A percentile compares a stretch with the other conserved stretches of the same genome.
These are phyloP conservation scores for Polyrhizophydium stewartii DNA, from an alignment of 371 early-diverging fungal species.

Conservation along the genomic window DNA sequence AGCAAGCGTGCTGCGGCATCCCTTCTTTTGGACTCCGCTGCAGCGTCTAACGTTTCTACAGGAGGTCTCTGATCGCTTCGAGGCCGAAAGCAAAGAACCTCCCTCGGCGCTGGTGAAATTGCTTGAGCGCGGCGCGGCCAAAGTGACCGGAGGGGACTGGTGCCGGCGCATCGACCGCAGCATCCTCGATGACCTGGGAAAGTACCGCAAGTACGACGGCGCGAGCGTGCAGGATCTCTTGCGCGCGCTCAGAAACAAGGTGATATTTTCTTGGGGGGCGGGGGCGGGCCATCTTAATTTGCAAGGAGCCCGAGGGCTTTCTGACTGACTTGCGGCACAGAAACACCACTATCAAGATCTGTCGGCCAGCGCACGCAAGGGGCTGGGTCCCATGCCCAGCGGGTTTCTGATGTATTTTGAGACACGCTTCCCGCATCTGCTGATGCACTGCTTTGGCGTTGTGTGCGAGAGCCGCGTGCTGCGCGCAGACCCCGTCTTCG, in stretches of 20 bases:
- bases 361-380: slow-evolving; percentile 64
- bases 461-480: slow-evolving; percentile 50
- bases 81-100: slow-evolving; percentile 70
- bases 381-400: slow-evolving; percentile 84
- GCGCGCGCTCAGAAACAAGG: slow-evolving; percentile 91
- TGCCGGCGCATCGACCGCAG: slow-evolving; percentile 71
- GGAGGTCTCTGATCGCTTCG: slow-evolving; percentile 92
- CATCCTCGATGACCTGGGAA: slow-evolving; percentile 77
- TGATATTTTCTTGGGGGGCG: slow-evolving; percentile 22
- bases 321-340: slow-evolving; percentile 21
- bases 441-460: slow-evolving; percentile 60
- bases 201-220: slow-evolving; percentile 89
- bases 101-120: slow-evolving; percentile 60
- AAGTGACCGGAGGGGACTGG: slow-evolving; percentile 77
- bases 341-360: slow-evolving; percentile 97
- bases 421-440: slow-evolving; percentile 81
- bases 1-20: slow-evolving; percentile 73
- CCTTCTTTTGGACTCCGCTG: slow-evolving; percentile 89
- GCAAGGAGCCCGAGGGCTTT: neutral
- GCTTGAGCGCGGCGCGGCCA: slow-evolving; percentile 58
- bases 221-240: slow-evolving; percentile 79
- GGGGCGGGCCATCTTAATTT: neutral
- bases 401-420: slow-evolving; percentile 87
- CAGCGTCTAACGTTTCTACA: slow-evolving; percentile 84
- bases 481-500: slow-evolving; percentile 59